A percentile compares a stretch with the other conserved stretches of the same genome.
Evolutionary conservation across 1,284 basidiomycete species (phyloP).

Genomic region (Malassezia dermatis): DNA sequence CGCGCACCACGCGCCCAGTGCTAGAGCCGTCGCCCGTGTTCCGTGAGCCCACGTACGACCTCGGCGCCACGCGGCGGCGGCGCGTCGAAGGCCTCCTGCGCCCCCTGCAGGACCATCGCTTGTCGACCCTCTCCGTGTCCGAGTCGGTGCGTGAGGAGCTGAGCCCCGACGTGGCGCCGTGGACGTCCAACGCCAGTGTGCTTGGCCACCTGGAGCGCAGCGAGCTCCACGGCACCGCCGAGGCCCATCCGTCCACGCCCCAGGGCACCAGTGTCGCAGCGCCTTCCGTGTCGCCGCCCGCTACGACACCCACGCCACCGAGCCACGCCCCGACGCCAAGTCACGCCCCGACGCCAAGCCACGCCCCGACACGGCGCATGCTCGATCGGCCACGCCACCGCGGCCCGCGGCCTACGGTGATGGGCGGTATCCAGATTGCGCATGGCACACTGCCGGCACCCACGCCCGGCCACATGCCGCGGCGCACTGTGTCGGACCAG

Average conservation of each 20-base stretch:
- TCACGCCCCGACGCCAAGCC: background rate
- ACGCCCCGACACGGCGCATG: conserved; percentile 11
- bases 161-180: conserved; percentile 3
- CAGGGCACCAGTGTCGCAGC: background rate
- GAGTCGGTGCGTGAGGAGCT: conserved; percentile 6
- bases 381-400: conserved; percentile 24
- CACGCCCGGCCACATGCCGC: conserved; percentile 2
- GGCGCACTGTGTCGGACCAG: conserved; percentile 8
- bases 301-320: background rate
- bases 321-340: too few species aligned
- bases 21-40: background rate
- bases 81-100: conserved; percentile 2
- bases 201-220: conserved; percentile 13
- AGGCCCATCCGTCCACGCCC: background rate
- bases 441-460: conserved; percentile 19
- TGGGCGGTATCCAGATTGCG: conserved; percentile 24
- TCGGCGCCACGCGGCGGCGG: background rate
- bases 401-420: conserved; percentile 16
- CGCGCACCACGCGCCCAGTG: background rate
- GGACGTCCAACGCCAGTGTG: conserved; percentile 8
- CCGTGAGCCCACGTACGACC: background rate
- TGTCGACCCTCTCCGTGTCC: conserved; percentile 6
- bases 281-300: background rate
- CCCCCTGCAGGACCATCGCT: conserved; percentile 2
- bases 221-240: conserved; percentile 14